phyloP scores from a whole-genome alignment of 148 eudicot genomes.

The Talinum fruticosum region DNA sequence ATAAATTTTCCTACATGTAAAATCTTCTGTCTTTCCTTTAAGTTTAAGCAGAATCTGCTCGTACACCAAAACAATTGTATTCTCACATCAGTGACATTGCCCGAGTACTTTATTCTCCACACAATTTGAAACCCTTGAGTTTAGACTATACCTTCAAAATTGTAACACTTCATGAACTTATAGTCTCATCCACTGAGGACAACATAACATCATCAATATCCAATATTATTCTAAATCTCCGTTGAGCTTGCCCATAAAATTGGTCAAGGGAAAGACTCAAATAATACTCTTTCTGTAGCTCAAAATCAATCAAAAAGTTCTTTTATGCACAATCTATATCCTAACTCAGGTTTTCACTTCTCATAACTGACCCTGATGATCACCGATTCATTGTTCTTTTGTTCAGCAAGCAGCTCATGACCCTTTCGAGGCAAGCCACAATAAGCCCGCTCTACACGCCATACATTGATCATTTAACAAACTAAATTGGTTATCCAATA shows the following conservation, averaged over 20 bases:
- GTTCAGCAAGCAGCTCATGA: background rate
- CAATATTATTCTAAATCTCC: background rate
- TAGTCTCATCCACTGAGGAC: too few species aligned
- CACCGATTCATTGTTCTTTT: background rate
- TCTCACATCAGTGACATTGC: background rate
- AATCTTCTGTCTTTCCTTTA: background rate
- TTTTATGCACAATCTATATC: background rate
- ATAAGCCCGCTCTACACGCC: background rate
- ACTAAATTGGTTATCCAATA: background rate
- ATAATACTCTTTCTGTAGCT: too few species aligned
- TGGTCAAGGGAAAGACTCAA: background rate
- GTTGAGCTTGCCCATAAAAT: background rate
- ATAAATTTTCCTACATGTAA: background rate
- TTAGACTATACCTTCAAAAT: too few species aligned
- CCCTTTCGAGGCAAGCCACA: background rate
- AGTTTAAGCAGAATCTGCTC: background rate
- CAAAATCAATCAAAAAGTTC: too few species aligned
- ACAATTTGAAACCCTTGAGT: background rate
- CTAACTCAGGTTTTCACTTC: background rate
- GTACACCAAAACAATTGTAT: background rate
- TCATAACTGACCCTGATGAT: background rate
- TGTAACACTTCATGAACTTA: too few species aligned
- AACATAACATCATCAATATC: too few species aligned
- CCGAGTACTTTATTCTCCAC: background rate
- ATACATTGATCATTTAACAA: too few species aligned